Evolutionary conservation across 768 basidiomycete genomes (phyloP), one percentile per base, ranked within the genome.

Genomic region (Phylloporus scabripes): DNA sequence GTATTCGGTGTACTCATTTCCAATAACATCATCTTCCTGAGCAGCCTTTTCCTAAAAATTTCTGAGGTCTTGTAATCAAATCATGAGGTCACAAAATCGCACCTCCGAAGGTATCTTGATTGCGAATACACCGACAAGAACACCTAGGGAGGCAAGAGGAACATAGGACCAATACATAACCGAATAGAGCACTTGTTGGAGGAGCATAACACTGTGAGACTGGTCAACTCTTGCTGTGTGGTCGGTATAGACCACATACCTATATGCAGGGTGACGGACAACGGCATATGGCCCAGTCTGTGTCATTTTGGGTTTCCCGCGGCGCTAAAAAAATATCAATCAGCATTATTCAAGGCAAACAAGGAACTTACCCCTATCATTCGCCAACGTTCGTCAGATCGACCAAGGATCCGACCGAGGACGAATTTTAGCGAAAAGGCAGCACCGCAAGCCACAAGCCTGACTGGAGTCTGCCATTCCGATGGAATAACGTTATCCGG

Each of bases 191-290:
- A 41, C 32, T 46, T 64, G 55, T 45, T 70, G 60, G 3, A 58
- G 46, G 17, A 70, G 53, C 49, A 62, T 53, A n/a, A 51, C 42
- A 29, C 60, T 43, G 44, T 21, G 14, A n/a, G 7, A 1, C 4
- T 4, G 24, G 31, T 63, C 36, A 55, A 31, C 9, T 8, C 28
- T 23, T 18, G 42, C 14, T 14, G 0, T 4, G 9, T 36, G 12
- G 7, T 48, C 28, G 7, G 40, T 6, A 24, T 1, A 21, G 4
- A 45, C 24, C 33, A 56, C 65, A 46, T 48, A 70, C 69, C 56
- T 60, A 48, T 72, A 72, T 11, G 49, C 46, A 3, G 71, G 71
- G 44, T 72, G 72, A 32, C 72, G 71, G 29, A 72, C 63, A 24
- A 69, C 41, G 7, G 63, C 50, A 47, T 72, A 72, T 5, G 69